phyloP scores from a whole-genome alignment of 495 filamentous ascomycete species.

The Penicillium nucicola region DNA sequence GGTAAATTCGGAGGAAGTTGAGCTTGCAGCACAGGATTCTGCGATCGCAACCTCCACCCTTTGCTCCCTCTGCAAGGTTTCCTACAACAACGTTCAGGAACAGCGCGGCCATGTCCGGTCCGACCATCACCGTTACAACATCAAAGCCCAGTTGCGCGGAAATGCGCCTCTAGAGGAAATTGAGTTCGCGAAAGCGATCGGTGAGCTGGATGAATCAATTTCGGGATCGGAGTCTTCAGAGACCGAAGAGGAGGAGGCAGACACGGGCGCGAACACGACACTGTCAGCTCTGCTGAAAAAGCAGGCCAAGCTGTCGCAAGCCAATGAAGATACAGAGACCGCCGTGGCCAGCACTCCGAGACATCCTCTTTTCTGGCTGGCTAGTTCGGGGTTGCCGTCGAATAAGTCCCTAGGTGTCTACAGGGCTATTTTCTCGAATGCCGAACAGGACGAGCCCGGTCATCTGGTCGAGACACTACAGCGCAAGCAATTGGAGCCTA shows the following conservation, averaged over 20 bases:
- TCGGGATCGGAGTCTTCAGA: constrained; percentile 71
- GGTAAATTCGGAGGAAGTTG: constrained; percentile 12
- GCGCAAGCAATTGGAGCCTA: constrained; percentile 70
- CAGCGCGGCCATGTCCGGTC: constrained; percentile 84
- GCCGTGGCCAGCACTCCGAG: constrained; percentile 59
- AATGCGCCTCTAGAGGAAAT: constrained; percentile 63
- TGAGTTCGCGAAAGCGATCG: constrained; percentile 82
- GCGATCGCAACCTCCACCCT: constrained; percentile 62
- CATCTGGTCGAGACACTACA: constrained; percentile 63
- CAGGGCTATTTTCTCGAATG: constrained; percentile 70
- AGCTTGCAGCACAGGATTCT: constrained; percentile 36
- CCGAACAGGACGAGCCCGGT: constrained; percentile 62
- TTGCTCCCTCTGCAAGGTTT: constrained; percentile 75
- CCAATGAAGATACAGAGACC: constrained; percentile 45
- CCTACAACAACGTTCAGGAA: constrained; percentile 69
- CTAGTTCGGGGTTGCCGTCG: constrained; percentile 65
- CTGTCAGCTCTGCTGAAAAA: constrained; percentile 74
- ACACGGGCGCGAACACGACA: constrained; percentile 56
- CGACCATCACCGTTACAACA: constrained; percentile 91
- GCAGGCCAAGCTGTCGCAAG: constrained; percentile 67
- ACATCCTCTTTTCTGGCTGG: constrained; percentile 82
- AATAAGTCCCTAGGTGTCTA: constrained; percentile 85
- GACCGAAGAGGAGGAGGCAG: constrained; percentile 52
- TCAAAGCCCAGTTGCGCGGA: constrained; percentile 82
- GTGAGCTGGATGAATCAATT: constrained; percentile 82